These are phyloP conservation scores for Phanerochaete carnosa DNA, from an alignment of 768 basidiomycete species.

Conservation along the genomic window DNA sequence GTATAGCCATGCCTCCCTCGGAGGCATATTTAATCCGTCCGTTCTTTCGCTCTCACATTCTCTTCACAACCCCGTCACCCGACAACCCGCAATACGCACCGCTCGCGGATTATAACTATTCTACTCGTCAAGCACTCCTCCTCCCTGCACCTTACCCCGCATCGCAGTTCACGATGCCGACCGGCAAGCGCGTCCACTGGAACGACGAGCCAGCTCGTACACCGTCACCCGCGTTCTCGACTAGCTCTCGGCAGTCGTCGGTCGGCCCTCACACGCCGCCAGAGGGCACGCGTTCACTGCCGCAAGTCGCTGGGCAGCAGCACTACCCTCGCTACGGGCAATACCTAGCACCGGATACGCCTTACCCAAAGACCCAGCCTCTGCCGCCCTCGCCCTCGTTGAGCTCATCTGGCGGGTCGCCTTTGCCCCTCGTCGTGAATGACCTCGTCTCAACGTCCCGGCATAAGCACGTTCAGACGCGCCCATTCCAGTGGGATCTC, in stretches of 20 bases:
- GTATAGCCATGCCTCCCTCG: not conserved
- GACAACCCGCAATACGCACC: not conserved
- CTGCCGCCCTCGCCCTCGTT: not conserved
- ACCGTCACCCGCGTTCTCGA: slow-evolving; percentile 21
- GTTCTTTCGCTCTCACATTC: not conserved
- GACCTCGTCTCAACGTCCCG: not conserved
- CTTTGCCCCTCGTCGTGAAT: not conserved
- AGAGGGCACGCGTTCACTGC: not conserved
- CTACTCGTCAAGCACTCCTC: not conserved
- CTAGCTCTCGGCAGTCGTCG: slow-evolving; percentile 17
- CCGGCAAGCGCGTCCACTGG: slow-evolving; percentile 23
- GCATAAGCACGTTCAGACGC: not conserved
- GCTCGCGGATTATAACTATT: not conserved
- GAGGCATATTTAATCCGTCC: slow-evolving; percentile 2
- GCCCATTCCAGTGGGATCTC: slow-evolving; percentile 5
- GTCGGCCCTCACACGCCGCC: slow-evolving; percentile 21
- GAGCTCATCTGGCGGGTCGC: slow-evolving; percentile 1
- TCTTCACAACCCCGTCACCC: slow-evolving; percentile 2
- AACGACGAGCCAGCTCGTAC: slow-evolving; percentile 12
- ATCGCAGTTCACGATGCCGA: slow-evolving; percentile 10
- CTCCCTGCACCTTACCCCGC: not conserved
- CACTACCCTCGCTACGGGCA: slow-evolving; percentile 1
- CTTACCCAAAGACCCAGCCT: slow-evolving; percentile 3
- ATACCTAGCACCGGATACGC: not conserved
- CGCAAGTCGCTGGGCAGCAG: not conserved